Base-by-base conservation (phyloP, 441 rosid genomes). In the Adansonia gregorii region DNA sequence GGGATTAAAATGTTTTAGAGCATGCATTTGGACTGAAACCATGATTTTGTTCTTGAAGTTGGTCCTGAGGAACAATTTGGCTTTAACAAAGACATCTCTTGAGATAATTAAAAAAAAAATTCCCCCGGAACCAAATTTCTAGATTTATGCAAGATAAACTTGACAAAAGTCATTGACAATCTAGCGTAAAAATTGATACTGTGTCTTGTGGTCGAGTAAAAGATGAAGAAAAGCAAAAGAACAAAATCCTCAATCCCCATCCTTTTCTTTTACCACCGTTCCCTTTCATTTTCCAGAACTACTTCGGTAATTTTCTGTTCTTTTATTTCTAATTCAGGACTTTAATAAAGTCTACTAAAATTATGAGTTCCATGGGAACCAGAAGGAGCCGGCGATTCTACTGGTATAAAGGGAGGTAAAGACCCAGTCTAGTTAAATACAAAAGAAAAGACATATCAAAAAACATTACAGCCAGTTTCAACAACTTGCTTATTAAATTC, bases 401-500 rank as follows among this genome's bases (percentile, higher is more conserved):
- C 79, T 2, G 82, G 87, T 64, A 89, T 83, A 72, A 67, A 77
- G 69, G 91, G 85, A 63, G 89, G 93, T 85, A 89, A 86, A 63
- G 90, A 85, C 59, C 66, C 86, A 66, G 82, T 72, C 94, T 90
- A 27, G 35, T 27, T 27, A 27, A 27, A 27, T 27, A 27, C 35
- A 27, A 27, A 27, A 27, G 35, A 27, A 27, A 27, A 27, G 35
- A 27, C 35, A 5, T 31, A 27, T 27, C 35, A 27, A 27, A 27
- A 27, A 4, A 49, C 20, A 8, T 52, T 6, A 31, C 22, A 60
- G 56, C 1, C 39, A 45, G 76, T 58, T 72, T 41, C 63, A 55
- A 72, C 51, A 0, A 24, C 20, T 19, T 49, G 43, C 20, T 70
- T 49, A 17, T 8, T 67, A 66, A 9, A 22, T 41, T 66, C 3